Base-by-base conservation (phyloP, 1,284 basidiomycete species). In the Heliocybe sulcata region DNA sequence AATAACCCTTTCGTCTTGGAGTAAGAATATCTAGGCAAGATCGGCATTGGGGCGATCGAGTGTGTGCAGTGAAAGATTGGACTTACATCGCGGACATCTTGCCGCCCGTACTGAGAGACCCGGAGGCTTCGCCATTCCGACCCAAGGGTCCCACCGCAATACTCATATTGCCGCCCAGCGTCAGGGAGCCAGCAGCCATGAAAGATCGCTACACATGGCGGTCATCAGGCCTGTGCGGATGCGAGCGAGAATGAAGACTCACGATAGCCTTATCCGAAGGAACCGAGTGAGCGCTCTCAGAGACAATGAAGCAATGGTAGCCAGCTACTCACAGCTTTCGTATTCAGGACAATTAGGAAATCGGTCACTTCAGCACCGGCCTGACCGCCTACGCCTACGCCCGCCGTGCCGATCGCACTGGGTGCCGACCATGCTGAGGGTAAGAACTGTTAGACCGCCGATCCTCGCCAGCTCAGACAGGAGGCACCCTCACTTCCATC, bases 1-100 rank as follows among this genome's bases (percentile, higher is more conserved):
- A 97, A 97, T 1, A 98, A 78, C 11, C 96, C 96, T 60, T 92
- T 85, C 2, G 94, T 95, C 69, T 95, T 94, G 2, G 92, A 95
- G 70, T 99, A 99, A 60, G 88, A 92, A 71, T 96, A 94, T 84
- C 85, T 85, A 62, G 64, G 48, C 35, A 54, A n/a, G 38, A 52
- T 38, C 33, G 45, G 29, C 54, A 45, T 49, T 56, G 47, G 55
- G 27, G 25, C 20, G n/a, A 20, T 19, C 56, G 33, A n/a, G 52
- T n/a, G 31, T n/a, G 27, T 52, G 12, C 12, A 31, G 12, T 11
- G 55, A 33, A 19, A 22, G n/a, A n/a, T n/a, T n/a, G 42, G 50
- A 60, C 60, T 58, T 63, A 92, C 94, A 98, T 98, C 50, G 95
- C 94, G 6, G 95, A 92, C 3, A 98, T 71, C 66, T 89, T 90